phyloP scores from a whole-genome alignment of 2,329 filamentous ascomycete genomes.

The Pestalotiopsis sp. region DNA sequence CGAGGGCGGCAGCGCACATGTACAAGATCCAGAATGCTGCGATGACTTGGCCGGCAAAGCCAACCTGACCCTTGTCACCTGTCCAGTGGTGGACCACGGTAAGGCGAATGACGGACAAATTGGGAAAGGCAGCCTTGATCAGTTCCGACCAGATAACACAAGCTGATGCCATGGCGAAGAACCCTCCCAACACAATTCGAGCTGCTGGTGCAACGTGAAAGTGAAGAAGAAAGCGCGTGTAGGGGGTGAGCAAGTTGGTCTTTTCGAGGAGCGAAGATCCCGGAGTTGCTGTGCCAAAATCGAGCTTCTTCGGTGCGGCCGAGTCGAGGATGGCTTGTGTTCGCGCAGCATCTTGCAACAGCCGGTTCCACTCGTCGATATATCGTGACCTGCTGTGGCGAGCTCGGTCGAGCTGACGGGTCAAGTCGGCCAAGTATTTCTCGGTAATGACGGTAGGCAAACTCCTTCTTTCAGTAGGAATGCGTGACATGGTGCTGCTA shows the following conservation, averaged over 20 bases:
- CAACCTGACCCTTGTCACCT: constrained; percentile 73
- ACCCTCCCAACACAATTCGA: constrained; percentile 64
- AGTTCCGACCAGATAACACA: constrained; percentile 94
- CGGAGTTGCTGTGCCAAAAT: constrained; percentile 66
- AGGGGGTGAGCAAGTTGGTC: constrained; percentile 71
- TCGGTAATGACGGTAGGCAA: constrained; percentile 87
- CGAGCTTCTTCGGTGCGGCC: constrained; percentile 76
- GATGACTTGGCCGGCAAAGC: constrained; percentile 83
- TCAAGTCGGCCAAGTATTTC: constrained; percentile 89
- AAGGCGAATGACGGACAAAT: constrained; percentile 69
- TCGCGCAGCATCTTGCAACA: constrained; percentile 74
- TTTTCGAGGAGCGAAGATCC: constrained; percentile 57
- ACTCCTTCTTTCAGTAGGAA: constrained; percentile 45
- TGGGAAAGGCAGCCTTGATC: constrained; percentile 78
- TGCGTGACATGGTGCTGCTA: constrained; percentile 40
- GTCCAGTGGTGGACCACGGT: constrained; percentile 77
- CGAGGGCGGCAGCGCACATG: constrained; percentile 90
- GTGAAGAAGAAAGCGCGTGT: constrained; percentile 78
- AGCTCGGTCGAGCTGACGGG: constrained; percentile 78
- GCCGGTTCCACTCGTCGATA: constrained; percentile 79
- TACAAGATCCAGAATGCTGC: constrained; percentile 90
- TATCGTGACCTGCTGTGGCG: constrained; percentile 84
- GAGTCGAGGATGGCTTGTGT: constrained; percentile 86
- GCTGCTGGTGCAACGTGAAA: constrained; percentile 72
- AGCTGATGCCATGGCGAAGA: constrained; percentile 75